Evolutionary conservation across 1,284 basidiomycete species (phyloP).

Genomic region (Sanguinoderma infundibulare): DNA sequence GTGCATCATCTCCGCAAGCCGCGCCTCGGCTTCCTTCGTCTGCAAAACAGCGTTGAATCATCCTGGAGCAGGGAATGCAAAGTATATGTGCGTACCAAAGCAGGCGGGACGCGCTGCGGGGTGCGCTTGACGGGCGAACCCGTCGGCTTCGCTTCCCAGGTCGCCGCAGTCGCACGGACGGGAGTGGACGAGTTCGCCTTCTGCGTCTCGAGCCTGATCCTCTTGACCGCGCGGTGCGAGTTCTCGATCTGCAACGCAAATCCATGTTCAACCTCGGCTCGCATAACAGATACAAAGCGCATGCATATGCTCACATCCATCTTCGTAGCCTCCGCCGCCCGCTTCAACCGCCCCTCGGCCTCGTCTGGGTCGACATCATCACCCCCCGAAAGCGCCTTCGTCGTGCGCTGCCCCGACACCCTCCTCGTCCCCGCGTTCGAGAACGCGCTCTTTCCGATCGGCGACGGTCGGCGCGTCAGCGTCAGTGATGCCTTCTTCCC

Average conservation of each 20-base stretch:
- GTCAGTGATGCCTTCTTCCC: slow-evolving; percentile 43
- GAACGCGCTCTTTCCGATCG: slow-evolving; percentile 28
- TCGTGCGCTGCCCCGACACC: slow-evolving; percentile 52
- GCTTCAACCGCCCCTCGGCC: slow-evolving; percentile 38
- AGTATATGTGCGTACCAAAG: slow-evolving; percentile 43
- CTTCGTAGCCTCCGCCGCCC: slow-evolving; percentile 58
- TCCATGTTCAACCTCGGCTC: not conserved
- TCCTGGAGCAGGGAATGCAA: not conserved
- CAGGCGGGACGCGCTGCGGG: slow-evolving; percentile 43
- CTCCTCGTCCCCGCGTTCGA: slow-evolving; percentile 43
- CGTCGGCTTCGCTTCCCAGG: slow-evolving; percentile 16
- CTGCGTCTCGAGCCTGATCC: slow-evolving; percentile 62
- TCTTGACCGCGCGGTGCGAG: slow-evolving; percentile 68
- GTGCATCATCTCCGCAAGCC: slow-evolving; percentile 78
- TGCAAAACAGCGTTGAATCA: slow-evolving; percentile 33
- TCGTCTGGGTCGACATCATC: slow-evolving; percentile 41
- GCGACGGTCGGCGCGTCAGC: slow-evolving; percentile 25
- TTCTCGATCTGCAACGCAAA: slow-evolving; percentile 57
- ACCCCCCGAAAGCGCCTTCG: slow-evolving; percentile 16
- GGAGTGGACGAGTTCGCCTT: slow-evolving; percentile 28
- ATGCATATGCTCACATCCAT: slow-evolving; percentile 61
- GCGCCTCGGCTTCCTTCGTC: slow-evolving; percentile 73
- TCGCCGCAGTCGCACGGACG: slow-evolving; percentile 16
- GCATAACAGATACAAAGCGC: not conserved
- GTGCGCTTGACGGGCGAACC: slow-evolving; percentile 59